Conservation (phyloP, 768 basidiomycete genomes). For the Amanita polypyramis region DNA sequence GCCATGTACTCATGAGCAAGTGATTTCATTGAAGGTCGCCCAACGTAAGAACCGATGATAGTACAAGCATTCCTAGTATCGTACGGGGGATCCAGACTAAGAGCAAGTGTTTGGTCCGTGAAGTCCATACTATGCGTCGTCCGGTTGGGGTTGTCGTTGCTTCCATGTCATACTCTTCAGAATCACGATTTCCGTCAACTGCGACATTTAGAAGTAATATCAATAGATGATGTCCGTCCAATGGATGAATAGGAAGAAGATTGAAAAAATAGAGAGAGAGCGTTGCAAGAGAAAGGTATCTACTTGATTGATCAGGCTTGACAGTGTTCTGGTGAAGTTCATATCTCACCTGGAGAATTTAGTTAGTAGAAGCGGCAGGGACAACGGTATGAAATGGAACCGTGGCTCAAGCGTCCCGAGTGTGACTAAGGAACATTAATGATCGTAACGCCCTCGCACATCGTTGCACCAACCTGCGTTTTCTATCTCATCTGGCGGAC, state of each 20-base stretch:
- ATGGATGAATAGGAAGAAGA: slow-evolving; percentile 56
- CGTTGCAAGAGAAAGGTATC: slow-evolving; percentile 56
- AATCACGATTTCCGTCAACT: not conserved
- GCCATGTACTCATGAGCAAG: not conserved
- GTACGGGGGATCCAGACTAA: not conserved
- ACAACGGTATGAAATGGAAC: slow-evolving; percentile 26
- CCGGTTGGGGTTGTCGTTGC: not conserved
- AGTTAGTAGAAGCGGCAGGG: slow-evolving; percentile 26
- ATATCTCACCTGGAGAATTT: slow-evolving; percentile 46
- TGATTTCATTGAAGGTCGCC: not conserved
- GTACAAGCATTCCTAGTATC: slow-evolving; percentile 1
- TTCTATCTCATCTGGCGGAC: slow-evolving; percentile 52
- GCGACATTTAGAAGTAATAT: slow-evolving; percentile 14
- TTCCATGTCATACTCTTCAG: slow-evolving; percentile 20
- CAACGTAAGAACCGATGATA: not conserved
- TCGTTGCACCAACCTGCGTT: slow-evolving; percentile 41
- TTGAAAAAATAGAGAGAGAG: slow-evolving; percentile 79
- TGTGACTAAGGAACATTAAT: slow-evolving; percentile 29
- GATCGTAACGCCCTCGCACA: not conserved
- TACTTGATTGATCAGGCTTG: slow-evolving; percentile 14
- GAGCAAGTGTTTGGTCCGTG: not conserved
- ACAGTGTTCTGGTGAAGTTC: not conserved
- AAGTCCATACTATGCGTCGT: slow-evolving; percentile 1
- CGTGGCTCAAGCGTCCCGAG: slow-evolving; percentile 40
- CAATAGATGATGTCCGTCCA: slow-evolving; percentile 65